Percentiles rank a stretch among this genome's conserved stretches.
Conservation (phyloP, 225 moss, liverwort and hornwort genomes). For the Polytrichum commune region DNA sequence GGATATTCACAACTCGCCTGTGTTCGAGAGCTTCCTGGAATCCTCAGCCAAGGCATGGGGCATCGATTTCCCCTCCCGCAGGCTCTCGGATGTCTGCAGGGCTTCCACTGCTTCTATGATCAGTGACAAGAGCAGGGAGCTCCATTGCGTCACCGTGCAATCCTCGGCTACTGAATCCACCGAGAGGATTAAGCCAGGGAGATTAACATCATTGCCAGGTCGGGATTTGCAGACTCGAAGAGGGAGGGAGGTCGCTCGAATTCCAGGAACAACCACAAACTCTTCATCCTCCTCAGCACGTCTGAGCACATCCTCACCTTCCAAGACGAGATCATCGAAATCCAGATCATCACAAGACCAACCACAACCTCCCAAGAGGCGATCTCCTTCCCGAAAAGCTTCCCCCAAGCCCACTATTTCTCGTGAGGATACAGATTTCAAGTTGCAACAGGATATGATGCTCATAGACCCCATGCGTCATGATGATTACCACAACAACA, state of each 20-base stretch:
- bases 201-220: too few species aligned
- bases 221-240: too few species aligned
- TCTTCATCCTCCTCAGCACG: too few species aligned
- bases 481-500: slow-evolving; percentile 13
- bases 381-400: slow-evolving; percentile 5
- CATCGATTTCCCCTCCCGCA: neutral
- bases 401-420: neutral
- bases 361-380: neutral
- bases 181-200: neutral
- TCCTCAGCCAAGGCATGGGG: slow-evolving; percentile 6
- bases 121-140: slow-evolving; percentile 19
- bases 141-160: slow-evolving; percentile 37
- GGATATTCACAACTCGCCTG: slow-evolving; percentile 6
- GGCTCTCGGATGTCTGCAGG: neutral
- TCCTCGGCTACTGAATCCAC: neutral
- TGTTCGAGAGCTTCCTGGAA: slow-evolving; percentile 16
- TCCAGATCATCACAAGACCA: too few species aligned
- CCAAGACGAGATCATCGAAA: too few species aligned
- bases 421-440: neutral
- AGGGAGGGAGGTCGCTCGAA: too few species aligned
- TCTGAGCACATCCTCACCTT: too few species aligned
- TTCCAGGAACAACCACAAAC: too few species aligned
- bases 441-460: slow-evolving; percentile 34
- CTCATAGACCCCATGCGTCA: slow-evolving; percentile 23
- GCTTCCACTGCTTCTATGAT: neutral